Evolutionary conservation across 2,329 filamentous ascomycete genomes (phyloP), one percentile per base, ranked within the genome.

Genomic region (Coniochaeta prunicola): DNA sequence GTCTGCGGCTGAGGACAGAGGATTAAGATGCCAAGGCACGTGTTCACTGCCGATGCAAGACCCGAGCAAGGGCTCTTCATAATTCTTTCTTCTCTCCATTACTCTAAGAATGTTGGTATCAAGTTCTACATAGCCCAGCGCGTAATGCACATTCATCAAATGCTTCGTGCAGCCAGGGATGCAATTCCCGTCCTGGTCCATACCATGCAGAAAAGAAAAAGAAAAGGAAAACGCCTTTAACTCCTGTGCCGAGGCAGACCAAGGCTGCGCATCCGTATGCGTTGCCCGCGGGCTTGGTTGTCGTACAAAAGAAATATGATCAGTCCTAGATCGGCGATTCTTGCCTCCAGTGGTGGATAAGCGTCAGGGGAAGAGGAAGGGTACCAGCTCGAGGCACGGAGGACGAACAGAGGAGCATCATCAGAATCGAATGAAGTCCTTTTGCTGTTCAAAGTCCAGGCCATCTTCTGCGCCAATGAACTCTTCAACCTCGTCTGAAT

Each of bases 401-500:
- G 36, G 36, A 38, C 15, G 33, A 38, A 38, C 36, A 66, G 64
- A 64, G 24, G 26, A 50, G 12, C 59, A 62, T 63, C 62, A 73
- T 72, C 69, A 74, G 59, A 81, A 72, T 57, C 75, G 72, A 69
- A 88, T 82, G 66, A 80, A 88, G 69, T 88, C 84, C 70, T 80
- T 79, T 65, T 83, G 77, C 64, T 80, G 76, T 59, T 79, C 76
- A 69, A 86, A 81, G 62, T 84, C 82, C 58, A 77, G 72, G 63
- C 83, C 80, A 57, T 82, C 80, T 60, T 82, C 79, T 59, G 80
- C 76, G 36, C 76, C 76, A 62, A 87, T 79, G 66, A 86, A 85
- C 70, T 88, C 85, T 67, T 87, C 86, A 60, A 87, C 79, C 62
- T 84, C 84, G 69, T 92, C 90, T 58, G 89, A 92, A 73, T 92